These are phyloP conservation scores for Lodderomyces oxycetoniae DNA, from an alignment of 1,139 yeast species.

Conservation along the genomic window DNA sequence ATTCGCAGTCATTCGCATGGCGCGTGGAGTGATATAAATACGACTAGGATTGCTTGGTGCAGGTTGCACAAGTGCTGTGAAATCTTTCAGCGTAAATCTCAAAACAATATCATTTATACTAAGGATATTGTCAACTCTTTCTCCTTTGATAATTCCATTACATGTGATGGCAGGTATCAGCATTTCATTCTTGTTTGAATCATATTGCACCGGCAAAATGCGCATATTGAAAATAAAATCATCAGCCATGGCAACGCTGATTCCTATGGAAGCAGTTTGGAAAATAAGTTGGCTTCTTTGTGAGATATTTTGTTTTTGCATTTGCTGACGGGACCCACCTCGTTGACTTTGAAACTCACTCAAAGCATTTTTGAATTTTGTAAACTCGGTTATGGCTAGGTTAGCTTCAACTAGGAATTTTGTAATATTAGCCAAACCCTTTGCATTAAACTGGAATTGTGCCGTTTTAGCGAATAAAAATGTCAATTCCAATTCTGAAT, in stretches of 20 bases:
- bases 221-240: conserved; percentile 16
- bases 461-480: conserved; percentile 44
- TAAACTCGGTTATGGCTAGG: conserved; percentile 5
- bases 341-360: conserved; percentile 10
- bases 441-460: conserved; percentile 26
- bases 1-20: conserved; percentile 18
- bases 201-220: conserved; percentile 37
- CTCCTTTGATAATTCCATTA: conserved; percentile 12
- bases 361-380: conserved; percentile 11
- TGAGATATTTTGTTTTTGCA: neutral
- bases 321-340: neutral
- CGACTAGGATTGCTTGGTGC: conserved; percentile 12
- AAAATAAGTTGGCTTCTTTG: conserved; percentile 20
- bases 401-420: conserved; percentile 3
- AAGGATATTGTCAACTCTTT: conserved; percentile 13
- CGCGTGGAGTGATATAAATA: conserved; percentile 17
- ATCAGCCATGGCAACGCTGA: conserved; percentile 14
- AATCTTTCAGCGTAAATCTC: conserved; percentile 20
- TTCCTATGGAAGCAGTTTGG: conserved; percentile 30
- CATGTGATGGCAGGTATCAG: conserved; percentile 28
- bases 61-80: conserved; percentile 22
- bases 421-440: conserved; percentile 16
- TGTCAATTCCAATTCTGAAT: conserved; percentile 31
- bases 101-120: conserved; percentile 21
- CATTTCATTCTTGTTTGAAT: conserved; percentile 25